A percentile compares a stretch with the other conserved stretches of the same genome.
These are phyloP conservation scores for Byssothecium circinans DNA, from an alignment of 2,329 filamentous ascomycete genomes.

Conservation along the genomic window DNA sequence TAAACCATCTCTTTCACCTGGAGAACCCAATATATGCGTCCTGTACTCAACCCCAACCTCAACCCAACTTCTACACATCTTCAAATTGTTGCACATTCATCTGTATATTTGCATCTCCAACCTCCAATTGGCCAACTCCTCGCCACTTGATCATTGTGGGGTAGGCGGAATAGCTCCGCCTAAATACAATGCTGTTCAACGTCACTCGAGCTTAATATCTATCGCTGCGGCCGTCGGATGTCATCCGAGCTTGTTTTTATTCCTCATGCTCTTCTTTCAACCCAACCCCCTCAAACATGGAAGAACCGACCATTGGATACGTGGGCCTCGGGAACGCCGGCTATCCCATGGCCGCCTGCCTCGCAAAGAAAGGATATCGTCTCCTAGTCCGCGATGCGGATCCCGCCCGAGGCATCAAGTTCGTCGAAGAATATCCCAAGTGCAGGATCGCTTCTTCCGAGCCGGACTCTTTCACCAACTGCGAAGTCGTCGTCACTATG, in stretches of 20 bases:
- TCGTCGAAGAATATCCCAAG: conserved; percentile 21
- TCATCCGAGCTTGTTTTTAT: too few species aligned
- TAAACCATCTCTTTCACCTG: too few species aligned
- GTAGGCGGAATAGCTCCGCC: conserved; percentile 20
- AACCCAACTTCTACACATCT: too few species aligned
- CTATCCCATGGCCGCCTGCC: conserved; percentile 23
- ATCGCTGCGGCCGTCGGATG: neutral
- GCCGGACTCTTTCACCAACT: conserved; percentile 18
- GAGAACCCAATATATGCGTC: too few species aligned
- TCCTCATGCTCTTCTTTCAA: neutral
- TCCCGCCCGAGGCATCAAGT: conserved; percentile 16
- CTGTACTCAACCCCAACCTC: too few species aligned
- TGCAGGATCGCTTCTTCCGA: conserved; percentile 16
- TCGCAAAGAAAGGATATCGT: conserved; percentile 20
- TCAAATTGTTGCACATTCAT: too few species aligned
- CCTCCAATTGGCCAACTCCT: conserved; percentile 6
- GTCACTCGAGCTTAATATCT: neutral
- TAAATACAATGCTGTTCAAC: conserved; percentile 1
- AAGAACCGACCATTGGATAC: conserved; percentile 16
- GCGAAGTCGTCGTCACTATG: conserved; percentile 23
- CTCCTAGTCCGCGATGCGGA: conserved; percentile 23
- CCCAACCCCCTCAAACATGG: conserved; percentile 10
- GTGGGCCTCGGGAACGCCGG: conserved; percentile 25
- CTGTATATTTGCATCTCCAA: too few species aligned
- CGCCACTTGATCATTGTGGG: conserved; percentile 20